Evolutionary conservation across 2,329 filamentous ascomycete genomes (phyloP).

Genomic region (Cephalotrichum gorgonifer): DNA sequence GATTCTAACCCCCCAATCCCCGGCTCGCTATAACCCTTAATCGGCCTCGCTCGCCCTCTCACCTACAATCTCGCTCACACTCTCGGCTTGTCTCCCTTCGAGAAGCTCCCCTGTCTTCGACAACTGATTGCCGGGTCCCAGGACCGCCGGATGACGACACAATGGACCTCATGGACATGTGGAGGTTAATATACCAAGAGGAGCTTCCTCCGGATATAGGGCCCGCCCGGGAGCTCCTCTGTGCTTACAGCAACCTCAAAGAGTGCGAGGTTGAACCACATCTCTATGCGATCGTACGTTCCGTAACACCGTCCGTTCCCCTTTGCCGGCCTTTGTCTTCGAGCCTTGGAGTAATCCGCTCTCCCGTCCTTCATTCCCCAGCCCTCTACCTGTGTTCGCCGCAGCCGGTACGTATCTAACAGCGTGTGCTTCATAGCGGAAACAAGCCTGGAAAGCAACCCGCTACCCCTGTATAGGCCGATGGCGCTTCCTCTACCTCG

Average conservation of each 20-base stretch:
- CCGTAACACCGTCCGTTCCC: not conserved
- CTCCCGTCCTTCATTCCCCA: not conserved
- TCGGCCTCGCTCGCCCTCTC: no score
- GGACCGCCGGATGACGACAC: not conserved
- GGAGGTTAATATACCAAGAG: slow-evolving; percentile 10
- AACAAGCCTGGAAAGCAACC: slow-evolving; percentile 33
- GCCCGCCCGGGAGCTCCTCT: slow-evolving; percentile 23
- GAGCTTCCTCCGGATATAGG: slow-evolving; percentile 24
- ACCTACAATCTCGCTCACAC: not conserved
- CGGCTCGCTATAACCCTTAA: no score
- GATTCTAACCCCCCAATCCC: no score
- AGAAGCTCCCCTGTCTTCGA: not conserved
- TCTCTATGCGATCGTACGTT: slow-evolving; percentile 10
- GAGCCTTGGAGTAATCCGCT: no score
- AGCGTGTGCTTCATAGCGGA: slow-evolving; percentile 23
- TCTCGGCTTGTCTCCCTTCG: not conserved
- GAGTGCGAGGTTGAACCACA: slow-evolving; percentile 20
- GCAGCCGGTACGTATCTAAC: not conserved
- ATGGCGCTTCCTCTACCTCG: slow-evolving; percentile 37
- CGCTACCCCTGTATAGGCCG: slow-evolving; percentile 35
- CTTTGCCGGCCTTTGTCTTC: not conserved
- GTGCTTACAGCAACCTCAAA: slow-evolving; percentile 26
- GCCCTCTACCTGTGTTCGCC: not conserved
- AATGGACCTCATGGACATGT: slow-evolving; percentile 11
- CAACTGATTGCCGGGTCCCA: not conserved